phyloP scores from a whole-genome alignment of 352 stramenopile genomes.

The Phytopythium kandeliae region DNA sequence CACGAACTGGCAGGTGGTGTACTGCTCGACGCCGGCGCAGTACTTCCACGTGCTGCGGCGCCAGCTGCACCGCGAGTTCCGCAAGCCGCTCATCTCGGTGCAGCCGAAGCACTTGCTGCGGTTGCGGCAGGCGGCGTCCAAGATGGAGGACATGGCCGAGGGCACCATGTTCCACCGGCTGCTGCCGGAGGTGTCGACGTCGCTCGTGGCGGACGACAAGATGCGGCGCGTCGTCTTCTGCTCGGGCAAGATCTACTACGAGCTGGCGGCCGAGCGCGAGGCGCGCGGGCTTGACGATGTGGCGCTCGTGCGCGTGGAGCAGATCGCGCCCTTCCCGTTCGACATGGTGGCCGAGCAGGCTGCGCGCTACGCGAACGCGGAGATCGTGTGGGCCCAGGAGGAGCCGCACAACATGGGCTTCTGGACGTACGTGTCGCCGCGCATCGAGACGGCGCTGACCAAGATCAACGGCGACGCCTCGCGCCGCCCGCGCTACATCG shows the following conservation, averaged over 20 bases:
- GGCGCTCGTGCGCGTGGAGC: slow-evolving; percentile 70
- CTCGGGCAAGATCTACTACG: slow-evolving; percentile 85
- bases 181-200: no score
- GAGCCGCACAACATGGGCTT: slow-evolving; percentile 99
- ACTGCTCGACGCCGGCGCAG: slow-evolving; percentile 92
- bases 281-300: slow-evolving; percentile 52
- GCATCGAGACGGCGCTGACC: slow-evolving; percentile 93
- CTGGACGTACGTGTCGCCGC: slow-evolving; percentile 90
- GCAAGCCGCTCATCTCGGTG: no score
- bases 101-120: no score
- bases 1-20: slow-evolving; percentile 97
- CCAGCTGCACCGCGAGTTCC: no score
- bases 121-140: no score
- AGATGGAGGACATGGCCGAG: no score
- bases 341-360: slow-evolving; percentile 90
- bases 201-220: slow-evolving; percentile 55
- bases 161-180: no score
- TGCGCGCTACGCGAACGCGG: slow-evolving; percentile 91
- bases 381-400: slow-evolving; percentile 97
- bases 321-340: slow-evolving; percentile 97
- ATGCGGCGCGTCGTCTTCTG: slow-evolving; percentile 77
- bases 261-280: slow-evolving; percentile 53
- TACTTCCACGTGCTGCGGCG: slow-evolving; percentile 92
- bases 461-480: slow-evolving; percentile 66
- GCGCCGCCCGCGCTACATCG: slow-evolving; percentile 88